Percentiles rank a stretch among this genome's conserved stretches.
phyloP scores from a whole-genome alignment of 495 filamentous ascomycete species.

The Xylaria sp. region DNA sequence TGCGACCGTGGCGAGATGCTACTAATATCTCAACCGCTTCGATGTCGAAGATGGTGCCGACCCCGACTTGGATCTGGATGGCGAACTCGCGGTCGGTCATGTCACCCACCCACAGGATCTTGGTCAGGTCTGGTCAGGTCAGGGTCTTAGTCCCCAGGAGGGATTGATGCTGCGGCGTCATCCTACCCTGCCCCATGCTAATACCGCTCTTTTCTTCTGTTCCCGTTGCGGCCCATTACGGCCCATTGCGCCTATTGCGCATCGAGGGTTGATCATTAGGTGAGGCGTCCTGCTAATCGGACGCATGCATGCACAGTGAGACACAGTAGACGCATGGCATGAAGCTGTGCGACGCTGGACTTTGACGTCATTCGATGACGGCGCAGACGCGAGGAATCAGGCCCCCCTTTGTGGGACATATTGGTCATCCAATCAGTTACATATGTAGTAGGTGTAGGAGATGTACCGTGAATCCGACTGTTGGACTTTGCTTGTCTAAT shows the following conservation, averaged over 20 bases:
- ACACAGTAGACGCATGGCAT: conserved; percentile 8
- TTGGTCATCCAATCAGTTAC: not conserved
- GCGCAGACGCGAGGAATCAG: not conserved
- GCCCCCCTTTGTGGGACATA: not conserved
- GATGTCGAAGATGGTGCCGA: not conserved
- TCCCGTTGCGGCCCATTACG: too few species aligned
- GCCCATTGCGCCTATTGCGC: not conserved
- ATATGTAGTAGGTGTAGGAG: too few species aligned
- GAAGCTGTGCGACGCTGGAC: not conserved
- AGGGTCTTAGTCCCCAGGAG: not conserved
- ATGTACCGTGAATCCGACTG: not conserved
- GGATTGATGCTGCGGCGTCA: conserved; percentile 2
- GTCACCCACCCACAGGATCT: too few species aligned
- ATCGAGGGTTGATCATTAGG: conserved; percentile 7
- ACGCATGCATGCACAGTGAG: conserved; percentile 6
- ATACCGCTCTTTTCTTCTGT: not conserved
- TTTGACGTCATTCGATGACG: conserved; percentile 17
- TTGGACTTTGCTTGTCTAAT: not conserved
- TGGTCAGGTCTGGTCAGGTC: too few species aligned
- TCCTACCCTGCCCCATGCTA: not conserved
- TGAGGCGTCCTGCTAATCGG: not conserved
- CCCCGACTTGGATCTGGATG: too few species aligned
- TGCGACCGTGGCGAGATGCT: not conserved
- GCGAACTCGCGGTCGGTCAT: not conserved
- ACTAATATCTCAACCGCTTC: not conserved